Conservation (phyloP, 169 alveolate genomes). For the Plasmodium vivax region DNA sequence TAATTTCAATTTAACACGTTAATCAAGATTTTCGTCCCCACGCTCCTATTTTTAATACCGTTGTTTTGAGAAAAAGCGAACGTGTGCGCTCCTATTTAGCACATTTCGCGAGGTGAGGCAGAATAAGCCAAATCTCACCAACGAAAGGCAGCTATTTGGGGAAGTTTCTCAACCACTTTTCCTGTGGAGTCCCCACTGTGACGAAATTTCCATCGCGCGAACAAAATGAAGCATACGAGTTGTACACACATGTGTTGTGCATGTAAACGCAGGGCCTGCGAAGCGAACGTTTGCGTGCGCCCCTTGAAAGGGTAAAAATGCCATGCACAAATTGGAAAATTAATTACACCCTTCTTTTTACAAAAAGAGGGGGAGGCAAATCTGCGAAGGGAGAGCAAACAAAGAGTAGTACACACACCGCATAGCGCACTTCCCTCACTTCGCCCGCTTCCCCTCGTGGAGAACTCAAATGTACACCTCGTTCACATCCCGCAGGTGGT, state of each 20-base stretch:
- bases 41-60: not conserved
- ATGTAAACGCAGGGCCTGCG: not conserved
- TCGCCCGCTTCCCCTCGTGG: not conserved
- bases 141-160: not conserved
- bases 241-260: not conserved
- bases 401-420: not conserved
- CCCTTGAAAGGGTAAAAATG: not conserved
- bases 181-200: not conserved
- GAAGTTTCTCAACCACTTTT: not conserved
- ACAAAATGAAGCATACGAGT: not conserved
- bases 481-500: constrained; percentile 10
- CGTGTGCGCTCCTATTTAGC: not conserved
- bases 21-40: not conserved
- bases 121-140: not conserved
- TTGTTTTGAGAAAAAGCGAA: not conserved
- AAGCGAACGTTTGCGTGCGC: not conserved
- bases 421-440: not conserved
- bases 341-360: not conserved
- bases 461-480: constrained; percentile 31
- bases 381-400: not conserved
- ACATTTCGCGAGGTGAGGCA: not conserved
- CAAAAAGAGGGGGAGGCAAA: not conserved
- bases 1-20: not conserved
- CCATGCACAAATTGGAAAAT: not conserved
- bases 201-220: not conserved